Base-by-base conservation (phyloP, 352 stramenopile genomes). In the Pythium dissotocum region DNA sequence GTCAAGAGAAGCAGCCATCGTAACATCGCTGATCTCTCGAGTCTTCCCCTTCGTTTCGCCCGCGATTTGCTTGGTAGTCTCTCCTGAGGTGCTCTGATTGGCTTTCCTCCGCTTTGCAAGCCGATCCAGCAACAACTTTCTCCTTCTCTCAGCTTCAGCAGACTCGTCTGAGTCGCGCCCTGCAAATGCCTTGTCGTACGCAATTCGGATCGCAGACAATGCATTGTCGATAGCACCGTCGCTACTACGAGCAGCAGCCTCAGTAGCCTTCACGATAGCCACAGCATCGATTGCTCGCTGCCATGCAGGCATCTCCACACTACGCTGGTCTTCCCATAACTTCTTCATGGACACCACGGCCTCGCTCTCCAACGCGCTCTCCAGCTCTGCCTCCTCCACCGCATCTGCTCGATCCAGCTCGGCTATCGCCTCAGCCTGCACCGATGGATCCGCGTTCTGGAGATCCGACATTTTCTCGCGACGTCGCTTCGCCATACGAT, bases 1-100 rank as follows among this genome's bases (percentile, higher is more conserved):
- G 13, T 71, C 48, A 5, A 71, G 18, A 6, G 40, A 58, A 0
- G 40, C 24, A 0, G 28, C 56, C 16, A 71, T 14, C 13, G 38
- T 35, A 30, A 35, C 1, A 14, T 71, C 65, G 14, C 18, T 24
- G 9, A 62, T 26, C 24, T 32, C 28, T 7, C 18, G 14, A 6
- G 32, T 60, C 3, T 7, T 4, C n/a, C 49, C 16, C 40, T 2
- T 4, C 2, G 0, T 2, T 26, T 60, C 33, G 24, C 28, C 49
- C 8, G 10, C 12, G 6, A 18, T 24, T 12, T 26, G 14, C 10
- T 10, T 21, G 4, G 49, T 5, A 13, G 26, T 16, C 24, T 9
- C 49, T 6, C 49, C 49, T 33, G 3, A 0, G 21, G 24, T 33
- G 38, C 38, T 44, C 16, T 12, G 13, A 16, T 12, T 6, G 10